A percentile compares a stretch with the other conserved stretches of the same genome.
Conservation (phyloP, 495 filamentous ascomycete genomes). For the Hyaloscypha hepaticicola region DNA sequence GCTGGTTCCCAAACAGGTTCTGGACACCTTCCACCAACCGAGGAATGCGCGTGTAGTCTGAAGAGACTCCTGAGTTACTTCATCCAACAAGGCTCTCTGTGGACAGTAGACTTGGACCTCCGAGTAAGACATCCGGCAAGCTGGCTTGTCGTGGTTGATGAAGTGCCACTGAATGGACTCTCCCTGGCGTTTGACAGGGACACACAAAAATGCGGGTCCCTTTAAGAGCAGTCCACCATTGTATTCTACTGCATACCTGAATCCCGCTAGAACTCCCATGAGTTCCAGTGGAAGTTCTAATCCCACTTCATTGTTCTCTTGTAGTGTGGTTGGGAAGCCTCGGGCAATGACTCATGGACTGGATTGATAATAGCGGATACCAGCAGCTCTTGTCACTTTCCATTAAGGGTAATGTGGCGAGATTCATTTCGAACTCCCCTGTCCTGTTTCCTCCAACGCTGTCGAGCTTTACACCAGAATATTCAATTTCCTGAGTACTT, state of each 20-base stretch:
- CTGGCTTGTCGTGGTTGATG: background rate
- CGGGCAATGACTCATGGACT: background rate
- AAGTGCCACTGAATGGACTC: background rate
- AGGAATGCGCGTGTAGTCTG: background rate
- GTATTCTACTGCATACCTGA: background rate
- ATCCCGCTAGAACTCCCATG: background rate
- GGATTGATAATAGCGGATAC: background rate
- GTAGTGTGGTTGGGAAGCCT: background rate
- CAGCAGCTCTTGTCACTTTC: background rate
- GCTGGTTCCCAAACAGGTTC: background rate
- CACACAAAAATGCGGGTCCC: background rate
- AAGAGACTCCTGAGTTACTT: background rate
- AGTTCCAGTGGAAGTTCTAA: background rate
- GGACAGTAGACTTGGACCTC: background rate
- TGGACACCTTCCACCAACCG: background rate
- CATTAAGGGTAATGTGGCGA: background rate
- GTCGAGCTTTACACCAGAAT: background rate
- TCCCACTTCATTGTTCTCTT: background rate
- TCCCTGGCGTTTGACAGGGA: background rate
- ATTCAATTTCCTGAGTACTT: background rate
- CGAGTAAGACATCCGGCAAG: background rate
- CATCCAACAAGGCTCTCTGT: background rate
- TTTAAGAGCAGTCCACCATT: background rate
- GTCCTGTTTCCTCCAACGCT: background rate
- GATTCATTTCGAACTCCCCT: background rate